Evolutionary conservation across 1,284 basidiomycete genomes (phyloP), one percentile per base, ranked within the genome.

Genomic region (Heterobasidion annosum): DNA sequence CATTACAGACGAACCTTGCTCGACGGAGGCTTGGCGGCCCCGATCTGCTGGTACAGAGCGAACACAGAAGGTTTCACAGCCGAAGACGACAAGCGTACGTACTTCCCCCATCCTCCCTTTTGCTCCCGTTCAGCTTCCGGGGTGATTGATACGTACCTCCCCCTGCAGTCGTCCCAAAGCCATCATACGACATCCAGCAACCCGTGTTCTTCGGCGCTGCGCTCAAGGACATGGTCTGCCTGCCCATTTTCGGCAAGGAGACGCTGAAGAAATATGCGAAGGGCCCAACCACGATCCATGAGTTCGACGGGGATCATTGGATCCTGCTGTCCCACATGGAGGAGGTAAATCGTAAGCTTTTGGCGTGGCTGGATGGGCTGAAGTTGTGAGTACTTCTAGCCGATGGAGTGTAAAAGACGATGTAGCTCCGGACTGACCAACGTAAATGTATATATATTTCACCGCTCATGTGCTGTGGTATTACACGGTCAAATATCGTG

Each of bases 251-350:
- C 25, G 59, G 54, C 32, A 51, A 56, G 48, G 56, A 56, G 51
- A 47, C 58, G 42, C 57, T 56, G 33, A 50, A 62, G 54, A 34
- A 55, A 47, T 62, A 58, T 47, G 48, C 58, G 35, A 53, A 53
- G 34, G 52, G 42, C 48, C 52, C 48, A 50, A 34, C 62, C 32
- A 66, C 63, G 1, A 54, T 64, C n/a, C 59, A 61, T 33, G 65
- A 64, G 47, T 68, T 63, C 55, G 64, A 67, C 42, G 57, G 67
- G 8, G 64, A 60, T 10, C 69, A 71, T 57, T 70, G 67, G 67
- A 59, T 69, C 8, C 61, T 63, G 57, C 58, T 67, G 16, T 61
- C 62, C 43, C 57, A 54, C 8, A 54, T 63, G 1, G 62, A 65
- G 19, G 59, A 66, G 58, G 48, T 69, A 18, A 67, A 65, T 51